Evolutionary conservation across 2,329 filamentous ascomycete genomes (phyloP).

Genomic region (Chaetothyriales sp.): DNA sequence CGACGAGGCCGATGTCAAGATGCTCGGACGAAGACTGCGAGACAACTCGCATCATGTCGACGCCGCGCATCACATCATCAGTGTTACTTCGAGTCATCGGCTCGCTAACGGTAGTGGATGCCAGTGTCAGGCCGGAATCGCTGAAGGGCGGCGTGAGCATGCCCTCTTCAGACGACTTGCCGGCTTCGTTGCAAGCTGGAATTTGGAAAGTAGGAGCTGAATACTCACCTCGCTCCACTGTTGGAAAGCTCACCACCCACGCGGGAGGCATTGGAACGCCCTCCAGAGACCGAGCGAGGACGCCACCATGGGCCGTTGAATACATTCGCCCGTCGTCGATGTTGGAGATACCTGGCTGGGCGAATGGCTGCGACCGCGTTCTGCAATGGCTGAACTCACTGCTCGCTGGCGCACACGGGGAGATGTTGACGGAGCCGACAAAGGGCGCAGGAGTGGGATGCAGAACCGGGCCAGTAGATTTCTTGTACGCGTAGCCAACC

Average conservation of each 20-base stretch:
- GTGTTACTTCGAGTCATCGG: constrained; percentile 32
- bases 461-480: neutral
- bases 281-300: constrained; percentile 24
- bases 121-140: constrained; percentile 19
- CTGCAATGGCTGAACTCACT: neutral
- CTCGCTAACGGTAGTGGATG: constrained; percentile 22
- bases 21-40: constrained; percentile 23
- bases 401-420: constrained; percentile 9
- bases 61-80: constrained; percentile 29
- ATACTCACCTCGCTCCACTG: constrained; percentile 17
- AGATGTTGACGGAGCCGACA: constrained; percentile 17
- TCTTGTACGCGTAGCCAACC: constrained; percentile 1
- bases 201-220: neutral
- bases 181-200: constrained; percentile 5
- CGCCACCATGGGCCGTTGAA: constrained; percentile 25
- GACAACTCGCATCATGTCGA: constrained; percentile 32
- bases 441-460: neutral
- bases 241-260: constrained; percentile 17
- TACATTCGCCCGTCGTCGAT: constrained; percentile 28
- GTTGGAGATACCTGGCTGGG: constrained; percentile 15
- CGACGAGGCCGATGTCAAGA: constrained; percentile 10
- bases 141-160: constrained; percentile 10
- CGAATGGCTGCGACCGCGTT: neutral
- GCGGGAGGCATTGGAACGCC: constrained; percentile 16
- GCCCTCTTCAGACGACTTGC: constrained; percentile 17